Evolutionary conservation across 805 yeast species (phyloP), one percentile per base, ranked within the genome.

Genomic region (Blastobotrys peoriensis): DNA sequence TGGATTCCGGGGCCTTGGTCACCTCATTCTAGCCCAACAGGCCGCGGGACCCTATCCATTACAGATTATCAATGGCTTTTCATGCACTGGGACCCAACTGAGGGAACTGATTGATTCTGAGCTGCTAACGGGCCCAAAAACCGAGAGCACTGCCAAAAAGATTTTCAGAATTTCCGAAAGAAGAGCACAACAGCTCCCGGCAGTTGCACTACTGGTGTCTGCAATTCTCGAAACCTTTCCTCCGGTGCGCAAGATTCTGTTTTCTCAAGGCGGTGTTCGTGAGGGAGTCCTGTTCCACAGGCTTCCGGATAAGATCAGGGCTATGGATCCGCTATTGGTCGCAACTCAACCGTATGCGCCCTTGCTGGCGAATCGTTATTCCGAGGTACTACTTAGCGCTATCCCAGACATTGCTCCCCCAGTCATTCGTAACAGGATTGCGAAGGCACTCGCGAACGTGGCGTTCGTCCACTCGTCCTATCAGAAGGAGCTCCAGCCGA

Each of bases 391-490:
- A 36, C 64, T 65, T 47, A 70, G 77, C 4, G 80, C 85, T 1
- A 62, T 83, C 19, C 89, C 91, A 1, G 64, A 66, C 27, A 66
- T 71, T 22, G 76, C 79, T 2, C 89, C 89, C 3, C 59, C 60
- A 16, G 79, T 80, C 47, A 76, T 83, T 15, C 61, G 71, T 18
- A 63, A 72, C 36, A 68, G 88, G 52, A 71, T 84, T 8, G 78
- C 79, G 3, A 84, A 83, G 9, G 88, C 88, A 0, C 65, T 83
- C 25, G 81, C 86, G 55, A 83, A 84, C 56, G 65, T 83, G 41
- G 83, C 87, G 1, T 84, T 83, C 62, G 83, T 80, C 9, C 89
- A 83, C 58, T 79, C 85, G 25, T 78, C 87, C 5, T 83, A 81
- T 57, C 85, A 87, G 23, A 79, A 82, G 56, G 91, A 83, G 57